A percentile compares a stretch with the other conserved stretches of the same genome.
phyloP scores from a whole-genome alignment of 768 basidiomycete species.

The Roridomyces roridus region DNA sequence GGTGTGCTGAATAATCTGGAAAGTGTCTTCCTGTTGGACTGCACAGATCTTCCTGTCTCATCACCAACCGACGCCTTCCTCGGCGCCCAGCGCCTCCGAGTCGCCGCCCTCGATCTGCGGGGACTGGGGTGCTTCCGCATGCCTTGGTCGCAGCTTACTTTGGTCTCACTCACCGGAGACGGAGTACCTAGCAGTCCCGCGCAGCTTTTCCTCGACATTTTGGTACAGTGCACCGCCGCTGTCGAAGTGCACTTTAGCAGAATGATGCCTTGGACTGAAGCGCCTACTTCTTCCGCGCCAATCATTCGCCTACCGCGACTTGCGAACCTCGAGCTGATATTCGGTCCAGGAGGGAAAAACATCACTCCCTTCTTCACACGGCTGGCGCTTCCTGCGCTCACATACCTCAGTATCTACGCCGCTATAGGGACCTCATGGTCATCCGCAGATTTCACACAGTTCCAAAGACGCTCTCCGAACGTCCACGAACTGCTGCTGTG shows the following conservation, averaged over 20 bases:
- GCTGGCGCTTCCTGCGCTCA: slow-evolving; percentile 9
- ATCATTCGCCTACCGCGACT: not conserved
- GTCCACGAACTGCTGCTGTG: not conserved
- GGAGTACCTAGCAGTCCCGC: not conserved
- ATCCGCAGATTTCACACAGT: not conserved
- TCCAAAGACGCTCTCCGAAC: not conserved
- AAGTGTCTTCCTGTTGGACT: too few relatives aligned
- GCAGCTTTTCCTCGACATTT: not conserved
- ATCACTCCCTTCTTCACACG: slow-evolving; percentile 5
- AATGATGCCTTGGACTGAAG: not conserved
- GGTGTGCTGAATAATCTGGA: not conserved
- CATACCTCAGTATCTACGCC: not conserved
- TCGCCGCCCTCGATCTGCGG: not conserved
- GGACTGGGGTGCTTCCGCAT: not conserved
- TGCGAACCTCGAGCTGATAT: not conserved
- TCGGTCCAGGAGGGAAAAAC: not conserved
- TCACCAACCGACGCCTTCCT: not conserved
- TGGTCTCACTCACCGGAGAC: not conserved
- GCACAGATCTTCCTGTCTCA: too few relatives aligned
- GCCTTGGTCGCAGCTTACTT: slow-evolving; percentile 15
- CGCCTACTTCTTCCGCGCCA: not conserved
- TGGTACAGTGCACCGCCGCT: slow-evolving; percentile 2
- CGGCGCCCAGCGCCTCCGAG: not conserved
- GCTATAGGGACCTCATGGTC: not conserved
- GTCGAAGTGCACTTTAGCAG: not conserved